Base-by-base conservation (phyloP, 2,329 filamentous ascomycete genomes). In the Bipolaris cookei region DNA sequence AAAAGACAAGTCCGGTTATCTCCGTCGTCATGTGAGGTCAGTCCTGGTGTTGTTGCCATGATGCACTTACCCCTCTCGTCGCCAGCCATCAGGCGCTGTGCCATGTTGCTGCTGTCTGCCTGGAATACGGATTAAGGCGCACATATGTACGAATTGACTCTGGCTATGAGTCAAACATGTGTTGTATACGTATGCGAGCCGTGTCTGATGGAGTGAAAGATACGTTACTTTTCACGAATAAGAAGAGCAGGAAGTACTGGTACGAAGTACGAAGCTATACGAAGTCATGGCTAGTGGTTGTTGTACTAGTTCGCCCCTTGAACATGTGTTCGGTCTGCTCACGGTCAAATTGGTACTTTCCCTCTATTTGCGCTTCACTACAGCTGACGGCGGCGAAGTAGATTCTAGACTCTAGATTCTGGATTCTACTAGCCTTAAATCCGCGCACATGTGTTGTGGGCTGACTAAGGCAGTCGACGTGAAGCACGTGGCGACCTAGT, bases 1-100 rank as follows among this genome's bases (percentile, higher is more conserved):
- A 46, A 51, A 53, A 50, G 14, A 58, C 58, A 38, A 52, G 42
- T 64, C 67, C 64, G 69, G 18, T 67, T 70, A 70, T 67, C 32
- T 68, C 65, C 67, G 61, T 20, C 44, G 56, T 67, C 63, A 66
- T 43, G 51, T 61, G 60, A 59, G 16, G 50, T 61, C 60, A 23
- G 60, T 62, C 64, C 61, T 63, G 20, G 48, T 52, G 38, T 44
- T 35, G 57, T 53, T 38, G 28, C 51, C 48, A 55, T 60, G 61
- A 68, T 67, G 65, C 62, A 68, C 64, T 64, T 61, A 53, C 42
- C 14, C 42, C 28, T 53, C 37, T 30, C 28, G n/a, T 39, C 44
- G 41, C 13, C 39, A 49, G 20, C 7, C 39, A 11, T 18, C 8
- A 20, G 23, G 34, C 46, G 41, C 39, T 4, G 30, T 45, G 32